Evolutionary conservation across 371 early-diverging fungal genomes (phyloP).

Genomic region (Haplosporangium sp.): DNA sequence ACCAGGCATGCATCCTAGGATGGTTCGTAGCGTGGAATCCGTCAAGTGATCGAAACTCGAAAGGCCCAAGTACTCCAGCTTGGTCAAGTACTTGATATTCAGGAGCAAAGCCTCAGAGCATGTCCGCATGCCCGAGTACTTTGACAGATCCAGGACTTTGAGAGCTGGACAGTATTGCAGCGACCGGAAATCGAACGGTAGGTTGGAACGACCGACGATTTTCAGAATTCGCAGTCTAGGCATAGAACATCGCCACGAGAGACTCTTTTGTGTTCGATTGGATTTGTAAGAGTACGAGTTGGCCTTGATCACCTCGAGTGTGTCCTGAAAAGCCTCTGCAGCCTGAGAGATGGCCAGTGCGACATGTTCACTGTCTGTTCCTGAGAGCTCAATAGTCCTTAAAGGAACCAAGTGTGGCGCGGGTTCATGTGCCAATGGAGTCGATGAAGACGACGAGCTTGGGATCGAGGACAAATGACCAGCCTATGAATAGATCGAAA

Average conservation of each 20-base stretch:
- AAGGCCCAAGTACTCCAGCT: constrained; percentile 42
- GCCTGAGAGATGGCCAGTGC: constrained; percentile 47
- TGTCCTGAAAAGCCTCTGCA: constrained; percentile 52
- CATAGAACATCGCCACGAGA: constrained; percentile 38
- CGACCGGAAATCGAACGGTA: constrained; percentile 44
- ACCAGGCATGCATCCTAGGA: constrained; percentile 48
- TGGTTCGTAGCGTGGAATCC: constrained; percentile 45
- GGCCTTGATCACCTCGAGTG: constrained; percentile 47
- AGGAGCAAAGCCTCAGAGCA: constrained; percentile 39
- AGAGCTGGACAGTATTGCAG: constrained; percentile 46
- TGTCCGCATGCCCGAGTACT: constrained; percentile 48
- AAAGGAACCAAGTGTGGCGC: constrained; percentile 23
- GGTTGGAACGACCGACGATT: constrained; percentile 47
- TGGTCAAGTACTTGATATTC: constrained; percentile 38
- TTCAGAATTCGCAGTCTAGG: constrained; percentile 32
- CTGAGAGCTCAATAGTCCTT: constrained; percentile 35
- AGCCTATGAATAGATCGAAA: constrained; percentile 7
- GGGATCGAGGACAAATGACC: constrained; percentile 1
- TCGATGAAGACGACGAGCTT: constrained; percentile 8
- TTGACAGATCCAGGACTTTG: constrained; percentile 39
- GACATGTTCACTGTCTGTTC: constrained; percentile 42
- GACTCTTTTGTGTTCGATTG: constrained; percentile 23
- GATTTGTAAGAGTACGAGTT: constrained; percentile 35
- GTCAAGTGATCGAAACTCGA: constrained; percentile 54
- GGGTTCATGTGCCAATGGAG: background rate